Conservation (phyloP, 2,329 filamentous ascomycete genomes). For the Stenocarpella maydis region DNA sequence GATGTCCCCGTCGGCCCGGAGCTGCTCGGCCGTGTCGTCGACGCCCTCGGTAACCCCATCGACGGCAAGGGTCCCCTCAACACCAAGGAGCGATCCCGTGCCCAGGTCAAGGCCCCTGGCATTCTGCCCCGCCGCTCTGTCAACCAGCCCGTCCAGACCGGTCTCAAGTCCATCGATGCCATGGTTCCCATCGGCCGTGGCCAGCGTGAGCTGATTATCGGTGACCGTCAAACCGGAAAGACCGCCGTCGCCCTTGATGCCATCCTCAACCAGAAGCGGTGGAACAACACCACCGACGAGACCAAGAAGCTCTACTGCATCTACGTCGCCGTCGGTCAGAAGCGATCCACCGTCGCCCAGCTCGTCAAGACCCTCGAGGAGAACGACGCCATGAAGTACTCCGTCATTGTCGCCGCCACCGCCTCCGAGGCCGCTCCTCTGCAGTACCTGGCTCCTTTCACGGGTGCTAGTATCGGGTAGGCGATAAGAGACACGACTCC, state of each 20-base stretch:
- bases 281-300: conserved; percentile 90
- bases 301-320: conserved; percentile 99
- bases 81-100: conserved; percentile 90
- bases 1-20: conserved; percentile 93
- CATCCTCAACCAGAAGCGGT: conserved; percentile 99
- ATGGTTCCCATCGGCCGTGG: conserved; percentile 99
- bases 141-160: conserved; percentile 98
- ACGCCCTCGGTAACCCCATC: conserved; percentile 98
- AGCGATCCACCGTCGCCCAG: conserved; percentile 98
- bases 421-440: conserved; percentile 96
- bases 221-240: conserved; percentile 99
- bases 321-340: conserved; percentile 99
- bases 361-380: conserved; percentile 99
- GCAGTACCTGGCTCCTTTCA: conserved; percentile 95
- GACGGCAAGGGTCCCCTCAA: conserved; percentile 99
- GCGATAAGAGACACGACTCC: neutral
- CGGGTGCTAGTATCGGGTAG: conserved; percentile 56
- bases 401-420: conserved; percentile 90
- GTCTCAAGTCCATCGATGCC: conserved; percentile 98
- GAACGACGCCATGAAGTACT: conserved; percentile 99
- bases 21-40: conserved; percentile 96
- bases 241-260: conserved; percentile 97
- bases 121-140: conserved; percentile 97
- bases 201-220: conserved; percentile 99
- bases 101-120: conserved; percentile 98